Conservation (phyloP, 202 grass and related monocot species). For the Elaeis oleifera region DNA sequence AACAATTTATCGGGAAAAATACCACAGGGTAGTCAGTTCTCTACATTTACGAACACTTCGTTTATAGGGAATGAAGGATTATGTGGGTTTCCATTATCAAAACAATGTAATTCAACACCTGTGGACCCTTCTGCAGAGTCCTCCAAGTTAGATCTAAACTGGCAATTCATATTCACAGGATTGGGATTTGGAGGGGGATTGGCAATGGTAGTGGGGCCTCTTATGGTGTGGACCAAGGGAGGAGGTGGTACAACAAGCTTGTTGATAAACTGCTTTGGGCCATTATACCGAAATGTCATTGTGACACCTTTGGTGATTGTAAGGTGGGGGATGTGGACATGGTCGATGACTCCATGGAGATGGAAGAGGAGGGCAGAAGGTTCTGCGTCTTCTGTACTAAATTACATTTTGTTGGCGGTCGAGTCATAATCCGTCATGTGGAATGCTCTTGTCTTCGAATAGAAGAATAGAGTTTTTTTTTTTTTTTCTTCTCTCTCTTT, state of each 20-base stretch:
- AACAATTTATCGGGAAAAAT: slow-evolving; percentile 27
- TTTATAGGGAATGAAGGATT: slow-evolving; percentile 37
- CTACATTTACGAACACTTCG: slow-evolving; percentile 31
- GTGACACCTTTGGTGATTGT: slow-evolving; percentile 15
- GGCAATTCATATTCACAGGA: slow-evolving; percentile 32
- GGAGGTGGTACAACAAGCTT: slow-evolving; percentile 13
- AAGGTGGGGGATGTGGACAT: slow-evolving; percentile 22
- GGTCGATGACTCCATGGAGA: slow-evolving; percentile 8
- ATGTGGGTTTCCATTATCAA: slow-evolving; percentile 30
- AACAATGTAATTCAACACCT: slow-evolving; percentile 8
- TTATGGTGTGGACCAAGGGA: slow-evolving; percentile 10
- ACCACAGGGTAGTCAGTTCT: slow-evolving; percentile 13
- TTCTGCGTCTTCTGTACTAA: slow-evolving; percentile 44
- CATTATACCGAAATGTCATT: slow-evolving; percentile 7
- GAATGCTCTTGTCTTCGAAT: slow-evolving; percentile 33
- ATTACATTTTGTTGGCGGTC: slow-evolving; percentile 22
- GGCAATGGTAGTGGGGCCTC: slow-evolving; percentile 11
- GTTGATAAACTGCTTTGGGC: slow-evolving; percentile 2
- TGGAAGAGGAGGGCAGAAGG: slow-evolving; percentile 22
- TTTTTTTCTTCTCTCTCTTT: neutral
- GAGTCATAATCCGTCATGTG: slow-evolving; percentile 21
- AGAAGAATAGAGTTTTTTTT: neutral
- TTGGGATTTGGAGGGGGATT: slow-evolving; percentile 16
- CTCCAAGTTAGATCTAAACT: slow-evolving; percentile 24
- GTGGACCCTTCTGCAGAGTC: neutral